These are phyloP conservation scores for Aspergillus tamarii DNA, from an alignment of 2,329 filamentous ascomycete species.

Conservation along the genomic window DNA sequence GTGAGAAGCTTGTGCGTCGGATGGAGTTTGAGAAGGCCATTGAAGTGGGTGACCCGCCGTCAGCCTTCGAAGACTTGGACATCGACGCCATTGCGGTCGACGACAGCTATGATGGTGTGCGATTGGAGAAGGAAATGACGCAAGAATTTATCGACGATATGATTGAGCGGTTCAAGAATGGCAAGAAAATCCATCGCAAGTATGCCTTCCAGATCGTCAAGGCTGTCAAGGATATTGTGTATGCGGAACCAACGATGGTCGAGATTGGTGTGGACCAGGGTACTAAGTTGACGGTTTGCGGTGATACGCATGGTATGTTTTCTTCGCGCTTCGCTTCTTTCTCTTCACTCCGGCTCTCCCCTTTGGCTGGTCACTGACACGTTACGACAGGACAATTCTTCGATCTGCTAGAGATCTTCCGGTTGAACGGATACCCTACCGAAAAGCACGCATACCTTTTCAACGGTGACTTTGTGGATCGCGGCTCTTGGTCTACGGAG, in stretches of 20 bases:
- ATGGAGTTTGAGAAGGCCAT: conserved; percentile 94
- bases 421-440: conserved; percentile 80
- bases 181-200: conserved; percentile 94
- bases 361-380: conserved; percentile 6
- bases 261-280: conserved; percentile 81
- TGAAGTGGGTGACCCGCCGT: conserved; percentile 88
- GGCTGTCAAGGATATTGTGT: conserved; percentile 84
- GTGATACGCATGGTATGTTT: conserved; percentile 84
- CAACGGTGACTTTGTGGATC: conserved; percentile 98
- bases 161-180: conserved; percentile 92
- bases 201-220: conserved; percentile 97
- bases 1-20: conserved; percentile 91
- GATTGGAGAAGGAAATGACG: conserved; percentile 80
- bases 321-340: background rate
- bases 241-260: conserved; percentile 95
- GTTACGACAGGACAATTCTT: conserved; percentile 82
- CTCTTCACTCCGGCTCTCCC: background rate
- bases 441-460: conserved; percentile 94
- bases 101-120: conserved; percentile 79
- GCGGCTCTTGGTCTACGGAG: conserved; percentile 97
- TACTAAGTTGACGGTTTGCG: conserved; percentile 86
- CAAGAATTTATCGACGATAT: conserved; percentile 97
- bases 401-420: conserved; percentile 94
- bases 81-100: conserved; percentile 84
- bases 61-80: conserved; percentile 87